Conservation (phyloP, 1,139 yeast genomes). For the Keqinozyma sinolaborantium region DNA sequence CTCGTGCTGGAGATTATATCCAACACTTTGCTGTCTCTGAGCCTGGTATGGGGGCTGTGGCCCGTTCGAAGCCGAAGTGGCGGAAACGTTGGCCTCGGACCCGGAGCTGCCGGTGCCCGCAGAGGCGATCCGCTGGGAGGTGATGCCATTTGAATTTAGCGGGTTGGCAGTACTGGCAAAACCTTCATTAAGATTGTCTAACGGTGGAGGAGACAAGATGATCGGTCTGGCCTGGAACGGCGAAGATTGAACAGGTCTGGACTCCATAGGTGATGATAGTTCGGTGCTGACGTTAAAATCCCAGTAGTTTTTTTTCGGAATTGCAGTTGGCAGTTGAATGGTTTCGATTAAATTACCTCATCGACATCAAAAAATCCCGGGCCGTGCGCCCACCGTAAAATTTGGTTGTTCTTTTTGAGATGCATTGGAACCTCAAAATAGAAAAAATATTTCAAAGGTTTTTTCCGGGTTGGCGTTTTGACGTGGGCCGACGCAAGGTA, state of each 20-base stretch:
- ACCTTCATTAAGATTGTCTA: conserved; percentile 12
- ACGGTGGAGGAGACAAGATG: conserved; percentile 40
- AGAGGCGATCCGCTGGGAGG: neutral
- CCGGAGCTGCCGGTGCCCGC: conserved; percentile 2
- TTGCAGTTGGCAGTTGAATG: too few relatives aligned
- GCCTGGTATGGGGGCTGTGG: conserved; percentile 14
- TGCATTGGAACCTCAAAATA: too few relatives aligned
- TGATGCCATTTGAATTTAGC: too few relatives aligned
- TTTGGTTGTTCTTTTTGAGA: too few relatives aligned
- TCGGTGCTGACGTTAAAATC: too few relatives aligned
- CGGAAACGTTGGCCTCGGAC: neutral
- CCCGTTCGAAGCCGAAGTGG: neutral
- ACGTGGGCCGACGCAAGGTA: too few relatives aligned
- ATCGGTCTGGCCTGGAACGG: conserved; percentile 26
- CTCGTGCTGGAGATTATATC: conserved; percentile 44
- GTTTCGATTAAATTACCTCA: too few relatives aligned
- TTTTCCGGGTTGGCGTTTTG: too few relatives aligned
- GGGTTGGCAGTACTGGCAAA: neutral
- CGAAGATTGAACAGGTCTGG: neutral
- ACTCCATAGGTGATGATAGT: neutral
- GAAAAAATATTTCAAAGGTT: too few relatives aligned
- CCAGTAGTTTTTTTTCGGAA: too few relatives aligned
- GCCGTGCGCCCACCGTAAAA: too few relatives aligned
- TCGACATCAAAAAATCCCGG: too few relatives aligned
- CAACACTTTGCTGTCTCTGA: conserved; percentile 40